Percentiles rank a stretch among this genome's conserved stretches.
These are phyloP conservation scores for Aquilaria malaccensis DNA, from an alignment of 345 rosid genomes.

Conservation along the genomic window DNA sequence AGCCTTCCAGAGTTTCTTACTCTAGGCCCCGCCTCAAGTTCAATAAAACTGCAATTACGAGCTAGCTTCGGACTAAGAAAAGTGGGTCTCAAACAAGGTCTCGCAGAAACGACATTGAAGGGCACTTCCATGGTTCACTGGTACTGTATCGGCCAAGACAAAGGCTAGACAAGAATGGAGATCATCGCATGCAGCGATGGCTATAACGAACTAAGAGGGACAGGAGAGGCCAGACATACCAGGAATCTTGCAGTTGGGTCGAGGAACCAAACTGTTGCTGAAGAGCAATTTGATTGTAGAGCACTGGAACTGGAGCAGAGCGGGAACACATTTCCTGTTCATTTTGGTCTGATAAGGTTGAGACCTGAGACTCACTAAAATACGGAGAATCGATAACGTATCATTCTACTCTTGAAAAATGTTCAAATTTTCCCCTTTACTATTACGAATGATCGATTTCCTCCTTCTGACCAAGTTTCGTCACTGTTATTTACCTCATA, in stretches of 20 bases:
- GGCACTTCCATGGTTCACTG: slow-evolving; percentile 32
- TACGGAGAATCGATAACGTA: too few relatives aligned
- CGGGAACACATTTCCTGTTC: too few relatives aligned
- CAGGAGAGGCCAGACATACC: slow-evolving; percentile 12
- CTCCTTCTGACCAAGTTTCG: too few relatives aligned
- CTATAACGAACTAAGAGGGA: too few relatives aligned
- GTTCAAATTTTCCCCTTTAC: too few relatives aligned
- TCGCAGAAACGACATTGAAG: slow-evolving; percentile 27
- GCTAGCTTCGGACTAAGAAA: slow-evolving; percentile 20
- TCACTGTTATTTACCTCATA: too few relatives aligned
- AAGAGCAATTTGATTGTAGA: neutral
- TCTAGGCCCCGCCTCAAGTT: slow-evolving; percentile 16
- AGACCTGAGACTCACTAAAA: too few relatives aligned
- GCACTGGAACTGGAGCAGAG: too few relatives aligned
- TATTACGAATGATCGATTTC: too few relatives aligned
- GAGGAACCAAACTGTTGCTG: neutral
- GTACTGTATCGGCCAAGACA: neutral
- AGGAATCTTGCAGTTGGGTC: slow-evolving; percentile 3
- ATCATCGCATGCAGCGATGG: neutral
- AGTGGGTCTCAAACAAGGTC: slow-evolving; percentile 24
- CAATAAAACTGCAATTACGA: slow-evolving; percentile 14
- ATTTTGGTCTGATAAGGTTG: too few relatives aligned
- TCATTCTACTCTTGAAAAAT: too few relatives aligned
- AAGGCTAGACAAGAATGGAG: neutral
- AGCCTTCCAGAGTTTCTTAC: slow-evolving; percentile 15